Evolutionary conservation across 805 yeast species (phyloP).

Genomic region (Priceomyces haplophilus): DNA sequence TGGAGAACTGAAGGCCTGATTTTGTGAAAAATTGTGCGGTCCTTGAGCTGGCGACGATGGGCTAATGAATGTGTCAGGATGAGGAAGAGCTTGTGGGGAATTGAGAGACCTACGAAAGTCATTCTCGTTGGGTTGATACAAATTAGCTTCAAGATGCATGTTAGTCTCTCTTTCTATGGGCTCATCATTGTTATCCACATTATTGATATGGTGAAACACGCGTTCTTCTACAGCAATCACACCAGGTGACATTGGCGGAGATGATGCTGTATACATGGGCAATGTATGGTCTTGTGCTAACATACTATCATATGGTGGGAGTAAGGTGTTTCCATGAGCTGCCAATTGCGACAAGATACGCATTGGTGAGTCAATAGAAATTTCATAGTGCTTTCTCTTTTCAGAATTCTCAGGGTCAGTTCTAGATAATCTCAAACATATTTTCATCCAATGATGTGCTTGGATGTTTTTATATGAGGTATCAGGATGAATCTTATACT

Average conservation of each 20-base stretch:
- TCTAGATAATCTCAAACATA: constrained; percentile 75
- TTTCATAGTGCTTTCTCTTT: constrained; percentile 88
- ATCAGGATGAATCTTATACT: constrained; percentile 68
- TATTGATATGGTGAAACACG: constrained; percentile 27
- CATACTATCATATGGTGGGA: constrained; percentile 62
- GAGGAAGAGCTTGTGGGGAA: constrained; percentile 67
- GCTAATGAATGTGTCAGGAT: constrained; percentile 38
- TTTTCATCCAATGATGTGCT: constrained; percentile 93
- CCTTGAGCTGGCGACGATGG: constrained; percentile 38
- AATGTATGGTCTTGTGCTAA: constrained; percentile 8
- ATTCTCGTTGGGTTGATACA: constrained; percentile 53
- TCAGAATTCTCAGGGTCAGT: constrained; percentile 49
- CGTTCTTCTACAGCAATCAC: constrained; percentile 44
- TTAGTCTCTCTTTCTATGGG: constrained; percentile 37
- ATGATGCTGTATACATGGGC: constrained; percentile 24
- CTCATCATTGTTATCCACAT: constrained; percentile 23
- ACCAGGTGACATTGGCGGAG: constrained; percentile 57
- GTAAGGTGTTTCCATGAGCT: constrained; percentile 73
- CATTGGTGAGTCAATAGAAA: constrained; percentile 91
- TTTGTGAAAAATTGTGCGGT: constrained; percentile 53
- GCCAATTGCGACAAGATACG: constrained; percentile 75
- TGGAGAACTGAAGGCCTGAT: constrained; percentile 62
- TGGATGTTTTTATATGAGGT: constrained; percentile 77
- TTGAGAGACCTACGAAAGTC: constrained; percentile 39
- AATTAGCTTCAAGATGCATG: constrained; percentile 41